phyloP scores from a whole-genome alignment of 345 rosid genomes.

The Psidium friedrichsthalianum region DNA sequence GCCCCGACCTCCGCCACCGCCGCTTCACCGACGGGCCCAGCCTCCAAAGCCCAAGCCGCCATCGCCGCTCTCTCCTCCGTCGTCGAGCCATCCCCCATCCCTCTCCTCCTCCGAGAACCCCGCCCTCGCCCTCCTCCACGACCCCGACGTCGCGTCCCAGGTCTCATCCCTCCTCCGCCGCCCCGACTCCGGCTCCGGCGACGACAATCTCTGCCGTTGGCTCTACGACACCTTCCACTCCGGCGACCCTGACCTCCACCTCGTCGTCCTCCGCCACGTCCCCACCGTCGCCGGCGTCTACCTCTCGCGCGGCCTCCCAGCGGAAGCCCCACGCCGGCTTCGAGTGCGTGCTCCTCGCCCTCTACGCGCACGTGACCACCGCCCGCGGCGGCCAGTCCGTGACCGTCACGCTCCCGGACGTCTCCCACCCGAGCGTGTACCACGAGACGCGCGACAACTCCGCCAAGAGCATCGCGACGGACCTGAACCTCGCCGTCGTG shows the following conservation, averaged over 20 bases:
- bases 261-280: constrained; percentile 62
- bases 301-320: constrained; percentile 57
- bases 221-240: constrained; percentile 84
- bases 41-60: constrained; percentile 20
- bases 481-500: constrained; percentile 50
- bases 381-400: constrained; percentile 50
- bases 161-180: constrained; percentile 59
- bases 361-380: constrained; percentile 65
- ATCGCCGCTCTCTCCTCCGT: constrained; percentile 37
- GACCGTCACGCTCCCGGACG: constrained; percentile 58
- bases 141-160: constrained; percentile 39
- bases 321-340: constrained; percentile 72
- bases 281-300: constrained; percentile 63
- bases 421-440: constrained; percentile 61
- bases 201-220: constrained; percentile 81
- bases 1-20: neutral
- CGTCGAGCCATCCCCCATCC: constrained; percentile 17
- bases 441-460: constrained; percentile 46
- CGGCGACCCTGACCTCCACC: constrained; percentile 43
- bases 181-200: constrained; percentile 69
- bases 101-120: constrained; percentile 26
- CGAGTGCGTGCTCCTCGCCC: constrained; percentile 68
- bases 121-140: constrained; percentile 38
- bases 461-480: constrained; percentile 30
- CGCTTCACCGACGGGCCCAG: neutral